Evolutionary conservation across 306 rosid genomes (phyloP).

Genomic region (Pachyrhizus erosus): DNA sequence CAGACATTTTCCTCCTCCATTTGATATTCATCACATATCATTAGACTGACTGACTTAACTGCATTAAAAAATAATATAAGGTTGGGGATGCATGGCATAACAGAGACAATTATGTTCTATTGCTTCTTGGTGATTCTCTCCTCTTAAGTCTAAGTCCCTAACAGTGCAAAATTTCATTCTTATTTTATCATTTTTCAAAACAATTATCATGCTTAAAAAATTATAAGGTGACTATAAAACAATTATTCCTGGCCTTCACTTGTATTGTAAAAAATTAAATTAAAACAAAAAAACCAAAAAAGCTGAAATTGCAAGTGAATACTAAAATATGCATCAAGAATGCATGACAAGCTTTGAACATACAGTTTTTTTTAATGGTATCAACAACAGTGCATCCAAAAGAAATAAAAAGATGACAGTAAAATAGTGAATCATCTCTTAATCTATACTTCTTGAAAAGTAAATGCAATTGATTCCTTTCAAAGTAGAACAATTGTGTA

Average conservation of each 20-base stretch:
- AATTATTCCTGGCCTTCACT: not conserved
- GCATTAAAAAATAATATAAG: not conserved
- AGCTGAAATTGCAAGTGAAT: not conserved
- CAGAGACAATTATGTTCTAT: not conserved
- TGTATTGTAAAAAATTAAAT: constrained; percentile 2
- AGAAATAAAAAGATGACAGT: not conserved
- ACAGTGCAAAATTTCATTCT: not conserved
- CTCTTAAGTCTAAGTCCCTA: not conserved
- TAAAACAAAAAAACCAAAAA: too few species aligned
- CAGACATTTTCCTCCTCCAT: too few species aligned
- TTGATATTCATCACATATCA: constrained; percentile 3
- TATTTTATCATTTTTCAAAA: not conserved
- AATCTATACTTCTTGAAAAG: not conserved
- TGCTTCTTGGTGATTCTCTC: not conserved
- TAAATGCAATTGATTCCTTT: constrained; percentile 17
- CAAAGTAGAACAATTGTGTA: constrained; percentile 15
- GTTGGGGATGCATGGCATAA: not conserved
- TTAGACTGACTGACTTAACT: not conserved
- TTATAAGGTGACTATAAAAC: not conserved
- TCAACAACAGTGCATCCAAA: not conserved
- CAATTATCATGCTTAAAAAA: not conserved
- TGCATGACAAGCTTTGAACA: constrained; percentile 16
- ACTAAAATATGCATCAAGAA: not conserved
- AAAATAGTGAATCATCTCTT: not conserved
- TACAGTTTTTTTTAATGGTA: constrained; percentile 25